phyloP scores from a whole-genome alignment of 2,329 filamentous ascomycete genomes.

The Stylonectria norvegica region DNA sequence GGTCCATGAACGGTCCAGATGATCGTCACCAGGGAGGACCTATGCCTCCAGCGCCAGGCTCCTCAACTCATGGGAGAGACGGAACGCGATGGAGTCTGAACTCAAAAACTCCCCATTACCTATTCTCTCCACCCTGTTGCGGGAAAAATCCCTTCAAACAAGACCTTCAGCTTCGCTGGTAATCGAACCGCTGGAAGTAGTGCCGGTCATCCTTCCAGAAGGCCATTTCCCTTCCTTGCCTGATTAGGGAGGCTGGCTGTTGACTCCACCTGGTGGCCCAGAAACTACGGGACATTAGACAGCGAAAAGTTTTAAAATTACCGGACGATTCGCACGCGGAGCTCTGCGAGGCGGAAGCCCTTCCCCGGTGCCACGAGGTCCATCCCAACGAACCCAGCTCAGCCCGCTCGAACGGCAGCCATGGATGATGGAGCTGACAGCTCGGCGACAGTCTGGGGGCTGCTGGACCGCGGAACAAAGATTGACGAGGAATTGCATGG shows the following conservation, averaged over 20 bases:
- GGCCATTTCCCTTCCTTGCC: conserved; percentile 19
- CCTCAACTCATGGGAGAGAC: no score
- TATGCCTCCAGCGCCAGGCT: no score
- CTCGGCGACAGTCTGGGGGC: conserved; percentile 17
- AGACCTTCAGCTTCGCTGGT: no score
- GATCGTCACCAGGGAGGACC: no score
- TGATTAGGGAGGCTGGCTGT: conserved; percentile 17
- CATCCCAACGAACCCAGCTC: conserved; percentile 16
- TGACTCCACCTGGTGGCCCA: conserved; percentile 18
- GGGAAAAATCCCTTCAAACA: no score
- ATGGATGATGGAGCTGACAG: conserved; percentile 18
- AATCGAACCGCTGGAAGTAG: conserved; percentile 17
- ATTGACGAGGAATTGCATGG: conserved; percentile 12
- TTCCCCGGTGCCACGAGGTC: conserved; percentile 32
- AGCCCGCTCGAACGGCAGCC: conserved; percentile 10
- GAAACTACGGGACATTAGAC: conserved; percentile 21
- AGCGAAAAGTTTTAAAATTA: conserved; percentile 31
- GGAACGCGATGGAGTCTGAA: no score
- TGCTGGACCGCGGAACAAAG: conserved; percentile 15
- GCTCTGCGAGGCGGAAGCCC: conserved; percentile 26
- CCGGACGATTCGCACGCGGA: conserved; percentile 20
- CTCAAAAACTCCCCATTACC: no score
- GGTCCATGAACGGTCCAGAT: no score
- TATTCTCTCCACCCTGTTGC: no score
- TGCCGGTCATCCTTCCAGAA: conserved; percentile 29